Percentiles rank a stretch among this genome's conserved stretches.
These are phyloP conservation scores for Scheffersomyces parashehatae DNA, from an alignment of 1,139 yeast species.

Conservation along the genomic window DNA sequence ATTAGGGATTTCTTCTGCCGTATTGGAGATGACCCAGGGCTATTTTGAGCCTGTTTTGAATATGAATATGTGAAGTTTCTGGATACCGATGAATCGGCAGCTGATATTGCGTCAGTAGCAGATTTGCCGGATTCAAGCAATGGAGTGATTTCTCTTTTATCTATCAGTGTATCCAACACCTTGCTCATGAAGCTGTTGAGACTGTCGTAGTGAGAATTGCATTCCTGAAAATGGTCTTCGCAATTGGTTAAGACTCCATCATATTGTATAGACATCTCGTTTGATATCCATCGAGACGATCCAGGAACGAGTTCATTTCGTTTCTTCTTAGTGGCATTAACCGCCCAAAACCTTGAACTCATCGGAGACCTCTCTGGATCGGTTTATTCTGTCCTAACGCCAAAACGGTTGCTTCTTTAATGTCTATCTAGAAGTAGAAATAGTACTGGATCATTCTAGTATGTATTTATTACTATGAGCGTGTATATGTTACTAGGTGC, in stretches of 20 bases:
- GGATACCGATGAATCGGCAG: too few relatives aligned
- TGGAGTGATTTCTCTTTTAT: too few relatives aligned
- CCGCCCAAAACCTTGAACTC: constrained; percentile 37
- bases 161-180: background rate
- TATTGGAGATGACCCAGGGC: too few relatives aligned
- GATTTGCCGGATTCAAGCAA: too few relatives aligned
- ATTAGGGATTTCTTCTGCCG: too few relatives aligned
- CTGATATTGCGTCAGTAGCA: too few relatives aligned
- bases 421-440: background rate
- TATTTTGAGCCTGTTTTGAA: too few relatives aligned
- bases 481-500: too few relatives aligned
- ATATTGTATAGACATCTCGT: constrained; percentile 30
- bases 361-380: constrained; percentile 6
- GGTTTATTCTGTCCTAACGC: background rate
- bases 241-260: constrained; percentile 26
- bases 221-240: constrained; percentile 8
- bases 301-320: constrained; percentile 36
- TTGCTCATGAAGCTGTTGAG: background rate
- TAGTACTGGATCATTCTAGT: too few relatives aligned
- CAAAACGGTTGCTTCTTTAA: background rate
- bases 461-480: too few relatives aligned
- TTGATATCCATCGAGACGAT: constrained; percentile 40
- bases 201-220: background rate
- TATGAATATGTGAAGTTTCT: too few relatives aligned
- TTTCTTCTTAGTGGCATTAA: constrained; percentile 30